Percentiles rank a stretch among this genome's conserved stretches.
phyloP scores from a whole-genome alignment of 352 stramenopile species.

The Phytopythium litorale region DNA sequence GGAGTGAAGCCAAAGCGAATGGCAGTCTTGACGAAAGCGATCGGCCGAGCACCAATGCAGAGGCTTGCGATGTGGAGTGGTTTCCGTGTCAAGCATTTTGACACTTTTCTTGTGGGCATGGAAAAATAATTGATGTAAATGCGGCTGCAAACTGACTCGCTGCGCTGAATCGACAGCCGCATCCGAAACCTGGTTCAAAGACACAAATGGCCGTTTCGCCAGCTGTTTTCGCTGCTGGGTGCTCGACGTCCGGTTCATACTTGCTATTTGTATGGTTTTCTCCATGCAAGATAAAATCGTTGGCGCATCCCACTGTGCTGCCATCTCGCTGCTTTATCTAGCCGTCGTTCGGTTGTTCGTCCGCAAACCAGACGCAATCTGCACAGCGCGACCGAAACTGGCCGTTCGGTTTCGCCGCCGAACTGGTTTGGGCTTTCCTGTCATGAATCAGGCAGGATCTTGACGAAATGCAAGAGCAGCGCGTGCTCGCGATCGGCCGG shows the following conservation, averaged over 20 bases:
- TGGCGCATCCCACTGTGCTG: background rate
- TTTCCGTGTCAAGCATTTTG: background rate
- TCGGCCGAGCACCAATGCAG: background rate
- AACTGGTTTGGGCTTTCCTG: background rate
- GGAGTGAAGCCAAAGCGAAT: too few relatives aligned
- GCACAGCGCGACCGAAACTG: background rate
- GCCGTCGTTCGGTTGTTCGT: background rate
- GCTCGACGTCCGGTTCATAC: background rate
- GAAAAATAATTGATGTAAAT: background rate
- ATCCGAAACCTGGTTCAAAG: background rate
- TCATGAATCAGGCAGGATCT: too few relatives aligned
- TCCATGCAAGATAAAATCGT: background rate
- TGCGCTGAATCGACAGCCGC: background rate
- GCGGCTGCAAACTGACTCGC: background rate
- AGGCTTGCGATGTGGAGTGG: background rate
- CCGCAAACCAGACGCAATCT: background rate
- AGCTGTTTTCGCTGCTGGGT: constrained; percentile 2
- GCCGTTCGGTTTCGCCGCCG: background rate
- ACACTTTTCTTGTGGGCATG: background rate
- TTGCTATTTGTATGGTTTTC: background rate
- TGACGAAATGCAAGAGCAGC: too few relatives aligned
- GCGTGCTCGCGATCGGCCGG: background rate
- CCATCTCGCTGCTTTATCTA: background rate
- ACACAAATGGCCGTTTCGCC: background rate
- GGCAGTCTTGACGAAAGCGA: too few relatives aligned